Percentiles rank a stretch among this genome's conserved stretches.
Evolutionary conservation across 176 grass and related monocot species (phyloP).

Genomic region (Neostapfia colusana): DNA sequence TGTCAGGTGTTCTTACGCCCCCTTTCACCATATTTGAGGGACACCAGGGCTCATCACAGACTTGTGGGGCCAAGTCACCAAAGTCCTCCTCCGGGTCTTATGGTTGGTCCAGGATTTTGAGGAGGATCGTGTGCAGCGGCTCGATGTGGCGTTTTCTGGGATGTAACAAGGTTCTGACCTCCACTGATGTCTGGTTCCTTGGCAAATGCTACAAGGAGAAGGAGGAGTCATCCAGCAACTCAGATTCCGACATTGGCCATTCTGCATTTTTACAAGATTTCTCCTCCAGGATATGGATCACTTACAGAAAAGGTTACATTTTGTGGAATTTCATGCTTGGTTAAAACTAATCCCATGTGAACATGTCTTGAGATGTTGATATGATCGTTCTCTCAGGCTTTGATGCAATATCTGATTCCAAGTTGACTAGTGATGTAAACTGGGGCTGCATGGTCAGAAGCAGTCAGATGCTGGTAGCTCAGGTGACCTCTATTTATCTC

Average conservation of each 20-base stretch:
- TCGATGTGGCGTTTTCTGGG: slow-evolving; percentile 86
- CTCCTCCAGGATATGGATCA: slow-evolving; percentile 92
- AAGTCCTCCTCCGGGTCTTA: slow-evolving; percentile 45
- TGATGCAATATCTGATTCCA: slow-evolving; percentile 65
- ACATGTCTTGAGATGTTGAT: neutral
- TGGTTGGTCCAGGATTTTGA: slow-evolving; percentile 77
- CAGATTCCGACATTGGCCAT: slow-evolving; percentile 35
- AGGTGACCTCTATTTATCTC: slow-evolving; percentile 43
- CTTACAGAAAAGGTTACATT: slow-evolving; percentile 84
- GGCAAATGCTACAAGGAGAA: slow-evolving; percentile 76
- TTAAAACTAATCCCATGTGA: neutral
- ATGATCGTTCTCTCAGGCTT: slow-evolving; percentile 53
- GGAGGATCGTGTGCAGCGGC: slow-evolving; percentile 52
- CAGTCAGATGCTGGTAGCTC: slow-evolving; percentile 96
- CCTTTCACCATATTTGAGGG: slow-evolving; percentile 73
- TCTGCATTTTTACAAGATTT: slow-evolving; percentile 70
- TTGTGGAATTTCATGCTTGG: neutral
- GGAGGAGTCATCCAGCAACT: slow-evolving; percentile 47
- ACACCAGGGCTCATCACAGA: slow-evolving; percentile 37
- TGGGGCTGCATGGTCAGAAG: slow-evolving; percentile 99
- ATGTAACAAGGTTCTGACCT: slow-evolving; percentile 41
- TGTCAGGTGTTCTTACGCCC: slow-evolving; percentile 57
- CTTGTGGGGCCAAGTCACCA: slow-evolving; percentile 17
- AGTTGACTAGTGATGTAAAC: slow-evolving; percentile 73
- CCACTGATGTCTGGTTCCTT: slow-evolving; percentile 78